These are phyloP conservation scores for Ananas comosus DNA, from an alignment of 176 grass and related monocot genomes.

Conservation along the genomic window DNA sequence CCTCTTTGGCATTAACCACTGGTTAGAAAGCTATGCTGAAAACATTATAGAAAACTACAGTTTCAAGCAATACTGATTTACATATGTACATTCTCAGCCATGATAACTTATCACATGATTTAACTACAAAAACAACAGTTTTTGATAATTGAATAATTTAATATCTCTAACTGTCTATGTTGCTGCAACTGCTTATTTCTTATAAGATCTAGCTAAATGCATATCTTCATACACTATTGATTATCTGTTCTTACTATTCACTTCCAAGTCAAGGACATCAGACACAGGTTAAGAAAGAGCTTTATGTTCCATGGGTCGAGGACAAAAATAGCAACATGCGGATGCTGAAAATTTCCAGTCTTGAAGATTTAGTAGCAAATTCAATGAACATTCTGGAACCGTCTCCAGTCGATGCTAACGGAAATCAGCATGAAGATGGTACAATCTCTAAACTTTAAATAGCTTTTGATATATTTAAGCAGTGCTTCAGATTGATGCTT, in stretches of 20 bases:
- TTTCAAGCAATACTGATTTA: too few species aligned
- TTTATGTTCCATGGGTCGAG: constrained; percentile 89
- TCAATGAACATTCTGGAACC: constrained; percentile 98
- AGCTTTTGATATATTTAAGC: neutral
- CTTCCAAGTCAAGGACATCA: constrained; percentile 39
- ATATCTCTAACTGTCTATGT: neutral
- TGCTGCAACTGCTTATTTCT: neutral
- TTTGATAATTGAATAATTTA: neutral
- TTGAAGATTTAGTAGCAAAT: constrained; percentile 73
- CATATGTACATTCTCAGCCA: too few species aligned
- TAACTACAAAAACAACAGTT: neutral
- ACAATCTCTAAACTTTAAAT: constrained; percentile 5
- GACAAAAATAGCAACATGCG: constrained; percentile 94
- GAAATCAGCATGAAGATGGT: constrained; percentile 67
- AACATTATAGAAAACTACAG: too few species aligned
- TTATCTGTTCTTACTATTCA: constrained; percentile 12
- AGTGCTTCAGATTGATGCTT: too few species aligned
- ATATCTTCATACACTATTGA: neutral
- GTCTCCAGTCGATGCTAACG: constrained; percentile 44
- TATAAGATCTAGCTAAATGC: neutral
- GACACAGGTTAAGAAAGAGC: constrained; percentile 35
- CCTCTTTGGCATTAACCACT: too few species aligned
- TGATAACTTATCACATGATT: neutral
- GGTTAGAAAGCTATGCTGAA: too few species aligned
- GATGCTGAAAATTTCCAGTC: constrained; percentile 77